Evolutionary conservation across 2,329 filamentous ascomycete species (phyloP), one percentile per base, ranked within the genome.

Genomic region (Endothia cerciana): DNA sequence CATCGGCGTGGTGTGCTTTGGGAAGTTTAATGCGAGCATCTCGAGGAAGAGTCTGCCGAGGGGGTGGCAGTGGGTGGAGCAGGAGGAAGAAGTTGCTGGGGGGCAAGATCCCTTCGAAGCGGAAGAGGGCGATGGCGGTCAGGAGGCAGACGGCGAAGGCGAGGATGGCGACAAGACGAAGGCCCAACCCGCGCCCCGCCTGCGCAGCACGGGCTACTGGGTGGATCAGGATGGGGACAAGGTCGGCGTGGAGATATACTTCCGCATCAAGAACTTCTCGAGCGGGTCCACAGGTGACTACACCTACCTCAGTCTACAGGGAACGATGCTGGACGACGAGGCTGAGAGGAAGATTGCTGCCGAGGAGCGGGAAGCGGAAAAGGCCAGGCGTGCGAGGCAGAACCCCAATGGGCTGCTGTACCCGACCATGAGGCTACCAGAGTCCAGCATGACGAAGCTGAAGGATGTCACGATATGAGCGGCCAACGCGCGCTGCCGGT

Each of bases 11-110:
- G 88, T 96, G 13, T 95, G 93, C 76, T 94, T 93, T 79, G 94
- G 94, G 76, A 87, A 93, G 70, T 98, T 98, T 83, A 97, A 95
- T 71, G 92, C 94, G 1, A 92, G 90, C 53, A 91, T 99, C 67
- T 91, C 94, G 72, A 84, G 89, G 28, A 87, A 86, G 68, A 84
- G 92, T 43, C 81, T 99, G 19, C 95, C 95, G 0, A 77, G 80
- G 17, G 85, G 86, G 30, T 99, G 94, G 95, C 87, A 82, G 68
- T 98, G 93, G 90, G 83, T 92, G 19, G 86, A 88, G 13, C 83
- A 87, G 41, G 81, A 83, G 63, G 82, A 84, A 41, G 55, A 33
- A 17, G 55, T 65, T 7, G 73, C 70, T 5, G 71, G 74, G 19
- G 65, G 70, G 6, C 73, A 74, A 65, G 77, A 76, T 3, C 65